These are phyloP conservation scores for Sordariomycetes sp. DNA, from an alignment of 2,329 filamentous ascomycete species.

Conservation along the genomic window DNA sequence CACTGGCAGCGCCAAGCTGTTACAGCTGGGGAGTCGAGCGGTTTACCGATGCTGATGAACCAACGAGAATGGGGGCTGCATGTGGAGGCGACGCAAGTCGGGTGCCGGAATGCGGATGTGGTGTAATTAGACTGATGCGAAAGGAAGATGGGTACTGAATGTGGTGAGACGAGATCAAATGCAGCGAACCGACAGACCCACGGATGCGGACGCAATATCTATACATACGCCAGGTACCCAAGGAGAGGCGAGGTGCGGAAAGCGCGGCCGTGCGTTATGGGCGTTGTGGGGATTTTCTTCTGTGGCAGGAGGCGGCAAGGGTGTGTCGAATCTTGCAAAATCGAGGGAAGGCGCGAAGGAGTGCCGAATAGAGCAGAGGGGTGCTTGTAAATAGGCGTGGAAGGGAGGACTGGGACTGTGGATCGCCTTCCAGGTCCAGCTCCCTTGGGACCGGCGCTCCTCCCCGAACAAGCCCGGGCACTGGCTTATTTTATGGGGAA, in stretches of 20 bases:
- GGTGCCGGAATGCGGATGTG: neutral
- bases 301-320: neutral
- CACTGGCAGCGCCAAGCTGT: neutral
- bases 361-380: too few relatives aligned
- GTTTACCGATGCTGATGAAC: neutral
- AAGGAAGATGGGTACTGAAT: neutral
- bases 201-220: neutral
- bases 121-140: neutral
- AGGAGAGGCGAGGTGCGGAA: neutral
- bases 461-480: too few relatives aligned
- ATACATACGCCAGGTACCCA: neutral
- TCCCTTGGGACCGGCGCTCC: too few relatives aligned
- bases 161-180: neutral
- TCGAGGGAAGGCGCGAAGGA: too few relatives aligned
- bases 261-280: neutral
- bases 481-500: too few relatives aligned
- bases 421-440: too few relatives aligned
- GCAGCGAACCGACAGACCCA: neutral
- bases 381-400: too few relatives aligned
- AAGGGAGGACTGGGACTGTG: too few relatives aligned
- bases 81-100: neutral
- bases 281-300: neutral
- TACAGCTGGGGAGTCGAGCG: neutral
- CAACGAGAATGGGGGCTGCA: neutral
- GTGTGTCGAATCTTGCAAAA: too few relatives aligned